Evolutionary conservation across 2,329 filamentous ascomycete species (phyloP).

Genomic region (Xylariaceae sp.): DNA sequence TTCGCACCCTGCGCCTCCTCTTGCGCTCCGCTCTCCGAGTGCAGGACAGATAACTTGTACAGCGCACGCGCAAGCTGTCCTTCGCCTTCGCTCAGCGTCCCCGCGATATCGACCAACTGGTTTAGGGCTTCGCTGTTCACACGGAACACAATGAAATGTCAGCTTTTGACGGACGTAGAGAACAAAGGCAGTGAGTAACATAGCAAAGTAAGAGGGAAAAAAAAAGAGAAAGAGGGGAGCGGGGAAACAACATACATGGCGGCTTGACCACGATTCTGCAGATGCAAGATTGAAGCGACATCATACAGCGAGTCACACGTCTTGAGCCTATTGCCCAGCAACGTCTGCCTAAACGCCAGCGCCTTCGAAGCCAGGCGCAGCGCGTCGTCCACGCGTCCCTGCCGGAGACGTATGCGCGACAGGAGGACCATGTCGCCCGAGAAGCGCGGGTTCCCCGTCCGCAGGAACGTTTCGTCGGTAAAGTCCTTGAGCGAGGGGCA

Average conservation of each 20-base stretch:
- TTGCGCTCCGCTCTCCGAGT: conserved; percentile 1
- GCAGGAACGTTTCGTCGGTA: conserved; percentile 34
- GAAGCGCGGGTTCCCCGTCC: conserved; percentile 26
- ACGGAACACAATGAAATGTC: no score
- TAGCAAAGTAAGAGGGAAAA: no score
- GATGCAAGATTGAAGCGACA: conserved; percentile 18
- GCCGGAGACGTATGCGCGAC: conserved; percentile 21
- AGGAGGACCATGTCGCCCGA: conserved; percentile 26
- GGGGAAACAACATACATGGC: conserved; percentile 20
- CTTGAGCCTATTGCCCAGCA: conserved; percentile 23
- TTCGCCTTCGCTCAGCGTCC: conserved; percentile 21
- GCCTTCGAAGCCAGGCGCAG: conserved; percentile 22
- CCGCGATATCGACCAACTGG: conserved; percentile 21
- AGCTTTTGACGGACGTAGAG: no score
- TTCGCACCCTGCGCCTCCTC: not conserved
- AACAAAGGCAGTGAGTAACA: no score
- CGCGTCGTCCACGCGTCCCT: conserved; percentile 19
- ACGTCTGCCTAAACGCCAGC: conserved; percentile 20
- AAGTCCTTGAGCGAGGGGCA: conserved; percentile 33
- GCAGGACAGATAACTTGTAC: conserved; percentile 19
- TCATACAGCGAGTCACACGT: conserved; percentile 24
- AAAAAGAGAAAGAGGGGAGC: not conserved
- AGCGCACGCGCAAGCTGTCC: conserved; percentile 22
- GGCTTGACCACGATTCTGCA: conserved; percentile 13
- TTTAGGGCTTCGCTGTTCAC: conserved; percentile 18